phyloP scores from a whole-genome alignment of 1,284 basidiomycete species.

The Cutaneotrichosporon mucoides region DNA sequence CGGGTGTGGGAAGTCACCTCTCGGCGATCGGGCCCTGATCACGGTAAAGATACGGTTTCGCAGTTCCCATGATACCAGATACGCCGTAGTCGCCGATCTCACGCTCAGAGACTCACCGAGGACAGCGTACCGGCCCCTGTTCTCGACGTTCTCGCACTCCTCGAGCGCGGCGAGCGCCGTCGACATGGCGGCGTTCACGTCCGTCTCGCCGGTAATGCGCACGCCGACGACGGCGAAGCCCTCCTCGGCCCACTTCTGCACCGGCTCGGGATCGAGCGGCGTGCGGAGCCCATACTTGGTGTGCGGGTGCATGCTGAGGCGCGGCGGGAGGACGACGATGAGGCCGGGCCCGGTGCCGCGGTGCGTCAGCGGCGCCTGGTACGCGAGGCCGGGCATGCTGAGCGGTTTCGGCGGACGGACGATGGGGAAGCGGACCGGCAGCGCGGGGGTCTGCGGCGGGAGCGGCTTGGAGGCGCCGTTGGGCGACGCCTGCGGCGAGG shows the following conservation, averaged over 20 bases:
- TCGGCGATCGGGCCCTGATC: too few relatives aligned
- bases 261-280: constrained; percentile 22
- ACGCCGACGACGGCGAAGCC: constrained; percentile 19
- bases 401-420: not conserved
- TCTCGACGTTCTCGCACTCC: constrained; percentile 4
- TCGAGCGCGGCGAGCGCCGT: constrained; percentile 17
- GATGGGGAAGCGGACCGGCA: not conserved
- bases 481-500: too few relatives aligned
- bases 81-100: too few relatives aligned
- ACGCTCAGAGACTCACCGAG: constrained; percentile 9
- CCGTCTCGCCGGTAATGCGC: constrained; percentile 10
- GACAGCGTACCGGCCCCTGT: constrained; percentile 8
- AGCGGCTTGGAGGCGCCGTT: too few relatives aligned
- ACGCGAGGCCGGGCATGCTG: not conserved
- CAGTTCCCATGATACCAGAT: too few relatives aligned
- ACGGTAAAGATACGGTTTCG: too few relatives aligned
- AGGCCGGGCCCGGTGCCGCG: constrained; percentile 18
- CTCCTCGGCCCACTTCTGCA: constrained; percentile 24
- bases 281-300: constrained; percentile 2
- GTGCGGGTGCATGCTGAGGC: constrained; percentile 13
- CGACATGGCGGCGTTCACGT: constrained; percentile 10
- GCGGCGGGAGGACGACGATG: constrained; percentile 12
- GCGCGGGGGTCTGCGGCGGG: not conserved
- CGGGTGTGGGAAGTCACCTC: too few relatives aligned
- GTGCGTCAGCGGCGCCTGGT: constrained; percentile 18